A percentile compares a stretch with the other conserved stretches of the same genome.
Evolutionary conservation across 202 grass and related monocot species (phyloP).

Genomic region (Cymbopogon flexuosus): DNA sequence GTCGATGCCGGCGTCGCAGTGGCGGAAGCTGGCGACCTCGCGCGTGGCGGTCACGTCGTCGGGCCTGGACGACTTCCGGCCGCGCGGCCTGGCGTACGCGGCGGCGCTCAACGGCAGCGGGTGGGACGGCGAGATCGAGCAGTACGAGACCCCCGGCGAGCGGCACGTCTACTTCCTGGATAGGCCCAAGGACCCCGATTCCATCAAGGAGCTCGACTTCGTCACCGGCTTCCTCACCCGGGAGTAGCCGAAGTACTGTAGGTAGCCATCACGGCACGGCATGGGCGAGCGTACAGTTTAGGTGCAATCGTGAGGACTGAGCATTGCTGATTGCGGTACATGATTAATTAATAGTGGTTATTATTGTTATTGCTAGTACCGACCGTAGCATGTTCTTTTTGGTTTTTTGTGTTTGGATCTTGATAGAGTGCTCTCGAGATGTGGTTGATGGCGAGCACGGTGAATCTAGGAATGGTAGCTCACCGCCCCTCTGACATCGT

Average conservation of each 20-base stretch:
- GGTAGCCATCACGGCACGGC: not conserved
- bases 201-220: conserved; percentile 39
- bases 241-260: conserved; percentile 9
- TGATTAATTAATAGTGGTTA: not conserved
- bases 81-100: conserved; percentile 44
- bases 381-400: not conserved
- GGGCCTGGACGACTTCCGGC: conserved; percentile 39
- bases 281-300: not conserved
- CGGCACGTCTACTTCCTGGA: conserved; percentile 52
- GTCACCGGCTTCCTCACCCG: conserved; percentile 31
- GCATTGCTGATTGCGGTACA: not conserved
- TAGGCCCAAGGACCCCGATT: conserved; percentile 37
- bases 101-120: conserved; percentile 42
- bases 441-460: not conserved
- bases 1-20: conserved; percentile 12
- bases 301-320: not conserved
- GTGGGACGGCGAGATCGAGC: conserved; percentile 37
- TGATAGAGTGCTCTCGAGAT: not conserved
- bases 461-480: not conserved
- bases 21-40: conserved; percentile 31
- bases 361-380: not conserved
- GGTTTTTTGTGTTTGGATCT: conserved; percentile 3
- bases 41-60: conserved; percentile 50
- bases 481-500: not conserved
- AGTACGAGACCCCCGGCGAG: conserved; percentile 49